Conservation (phyloP, 2,329 filamentous ascomycete genomes). For the Bipolaris sorokiniana region DNA sequence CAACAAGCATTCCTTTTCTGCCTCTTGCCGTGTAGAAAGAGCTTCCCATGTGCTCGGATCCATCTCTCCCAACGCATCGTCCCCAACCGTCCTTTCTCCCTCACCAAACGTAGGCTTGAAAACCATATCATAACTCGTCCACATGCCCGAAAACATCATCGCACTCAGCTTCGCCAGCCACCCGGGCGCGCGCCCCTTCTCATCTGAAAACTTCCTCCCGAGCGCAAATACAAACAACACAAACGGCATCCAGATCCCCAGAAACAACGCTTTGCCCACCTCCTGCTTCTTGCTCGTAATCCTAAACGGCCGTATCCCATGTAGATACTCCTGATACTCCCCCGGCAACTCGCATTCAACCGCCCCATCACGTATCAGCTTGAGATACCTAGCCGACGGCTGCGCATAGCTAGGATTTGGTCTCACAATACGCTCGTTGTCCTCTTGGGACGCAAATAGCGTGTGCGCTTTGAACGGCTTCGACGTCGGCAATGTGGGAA, state of each 20-base stretch:
- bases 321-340: slow-evolving; percentile 78
- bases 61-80: slow-evolving; percentile 19
- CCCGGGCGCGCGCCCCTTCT: slow-evolving; percentile 69
- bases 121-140: slow-evolving; percentile 68
- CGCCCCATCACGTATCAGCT: slow-evolving; percentile 79
- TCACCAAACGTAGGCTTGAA: slow-evolving; percentile 79
- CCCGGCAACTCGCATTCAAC: slow-evolving; percentile 78
- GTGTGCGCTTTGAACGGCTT: slow-evolving; percentile 81
- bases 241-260: slow-evolving; percentile 63
- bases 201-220: slow-evolving; percentile 62
- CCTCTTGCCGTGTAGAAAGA: not conserved
- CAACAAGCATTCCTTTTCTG: not conserved
- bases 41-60: not conserved
- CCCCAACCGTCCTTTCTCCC: slow-evolving; percentile 70
- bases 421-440: slow-evolving; percentile 59
- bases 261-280: slow-evolving; percentile 69
- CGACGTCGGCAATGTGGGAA: slow-evolving; percentile 69
- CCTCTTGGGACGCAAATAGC: slow-evolving; percentile 68
- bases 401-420: slow-evolving; percentile 77
- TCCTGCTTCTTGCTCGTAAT: slow-evolving; percentile 71
- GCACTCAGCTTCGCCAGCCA: slow-evolving; percentile 67
- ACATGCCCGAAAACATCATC: slow-evolving; percentile 63
- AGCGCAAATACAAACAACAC: slow-evolving; percentile 62
- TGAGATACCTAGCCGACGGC: slow-evolving; percentile 81
- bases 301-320: slow-evolving; percentile 71